Conservation (phyloP, 495 filamentous ascomycete genomes). For the Aspergillus biplanus region DNA sequence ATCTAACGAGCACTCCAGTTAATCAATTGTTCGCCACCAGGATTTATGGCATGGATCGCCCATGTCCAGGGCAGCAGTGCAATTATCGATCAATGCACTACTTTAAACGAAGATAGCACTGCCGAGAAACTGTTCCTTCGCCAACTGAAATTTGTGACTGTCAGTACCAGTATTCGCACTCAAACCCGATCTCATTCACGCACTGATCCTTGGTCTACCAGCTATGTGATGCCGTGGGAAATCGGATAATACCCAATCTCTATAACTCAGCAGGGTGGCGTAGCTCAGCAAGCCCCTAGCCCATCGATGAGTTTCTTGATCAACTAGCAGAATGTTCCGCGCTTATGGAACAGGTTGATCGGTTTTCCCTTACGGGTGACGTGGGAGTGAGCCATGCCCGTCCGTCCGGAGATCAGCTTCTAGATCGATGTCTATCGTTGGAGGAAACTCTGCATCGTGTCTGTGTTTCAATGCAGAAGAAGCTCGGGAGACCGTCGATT, state of each 20-base stretch:
- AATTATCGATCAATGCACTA: conserved; percentile 20
- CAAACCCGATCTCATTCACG: not conserved
- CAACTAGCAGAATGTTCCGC: conserved; percentile 24
- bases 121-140: conserved; percentile 27
- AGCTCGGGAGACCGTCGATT: conserved; percentile 19
- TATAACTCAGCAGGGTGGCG: conserved; percentile 18
- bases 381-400: not conserved
- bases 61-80: conserved; percentile 34
- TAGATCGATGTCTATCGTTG: conserved; percentile 20
- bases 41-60: conserved; percentile 30
- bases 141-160: conserved; percentile 32
- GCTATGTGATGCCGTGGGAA: conserved; percentile 27
- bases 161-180: conserved; percentile 12
- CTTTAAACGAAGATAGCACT: conserved; percentile 12
- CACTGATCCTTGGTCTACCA: conserved; percentile 11
- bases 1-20: conserved; percentile 20
- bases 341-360: conserved; percentile 27
- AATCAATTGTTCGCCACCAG: conserved; percentile 31
- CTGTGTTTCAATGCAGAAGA: conserved; percentile 26
- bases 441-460: conserved; percentile 23
- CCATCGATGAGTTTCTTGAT: conserved; percentile 29
- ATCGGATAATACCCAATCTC: conserved; percentile 23
- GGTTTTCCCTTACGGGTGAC: conserved; percentile 11
- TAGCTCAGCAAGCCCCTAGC: conserved; percentile 12
- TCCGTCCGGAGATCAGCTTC: conserved; percentile 17